Evolutionary conservation across 164 flowering plant genomes (phyloP), one percentile per base, ranked within the genome.

Genomic region (Tinospora cordifolia): DNA sequence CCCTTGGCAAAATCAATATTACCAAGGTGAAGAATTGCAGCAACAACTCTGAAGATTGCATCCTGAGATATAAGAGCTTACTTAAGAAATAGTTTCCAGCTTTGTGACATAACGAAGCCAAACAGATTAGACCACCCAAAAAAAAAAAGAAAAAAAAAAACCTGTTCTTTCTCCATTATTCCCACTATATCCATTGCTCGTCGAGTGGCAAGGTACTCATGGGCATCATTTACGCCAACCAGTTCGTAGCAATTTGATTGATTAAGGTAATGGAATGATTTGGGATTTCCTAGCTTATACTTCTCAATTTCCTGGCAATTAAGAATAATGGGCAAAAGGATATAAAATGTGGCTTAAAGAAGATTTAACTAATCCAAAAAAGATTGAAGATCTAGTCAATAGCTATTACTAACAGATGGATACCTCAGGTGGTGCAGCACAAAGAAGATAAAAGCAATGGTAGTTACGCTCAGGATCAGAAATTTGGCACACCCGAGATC

Each of bases 401-500:
- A 21, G 64, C 21, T 72, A 34, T 27, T 62, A 58, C 13, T 25
- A 66, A 64, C 34, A 66, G 21, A 34, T 27, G 46, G 67, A 57
- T 76, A 88, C 97, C 85, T 88, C 86, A 40, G 73, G 79, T 47
- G 97, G 97, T 57, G 95, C 93, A 1, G 95, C 91, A n/a, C n/a
- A n/a, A n/a, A n/a, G n/a, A n/a, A n/a, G n/a, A n/a, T n/a, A n/a
- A n/a, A n/a, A n/a, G n/a, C 93, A 89, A 74, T 91, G 95, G 77
- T 87, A 91, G 81, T 91, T 91, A 46, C 97, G 88, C 77, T 91
- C 97, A 69, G 87, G 88, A 70, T 90, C 89, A 54, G 97, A 91
- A 68, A 91, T 74, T 85, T 91, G 95, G 82, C 97, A 91, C 75
- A 91, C 97, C 67, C 97, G 95, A 74, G 97, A 91, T 80, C 90